Conservation (phyloP, 768 basidiomycete genomes). For the Panellus pusillus region DNA sequence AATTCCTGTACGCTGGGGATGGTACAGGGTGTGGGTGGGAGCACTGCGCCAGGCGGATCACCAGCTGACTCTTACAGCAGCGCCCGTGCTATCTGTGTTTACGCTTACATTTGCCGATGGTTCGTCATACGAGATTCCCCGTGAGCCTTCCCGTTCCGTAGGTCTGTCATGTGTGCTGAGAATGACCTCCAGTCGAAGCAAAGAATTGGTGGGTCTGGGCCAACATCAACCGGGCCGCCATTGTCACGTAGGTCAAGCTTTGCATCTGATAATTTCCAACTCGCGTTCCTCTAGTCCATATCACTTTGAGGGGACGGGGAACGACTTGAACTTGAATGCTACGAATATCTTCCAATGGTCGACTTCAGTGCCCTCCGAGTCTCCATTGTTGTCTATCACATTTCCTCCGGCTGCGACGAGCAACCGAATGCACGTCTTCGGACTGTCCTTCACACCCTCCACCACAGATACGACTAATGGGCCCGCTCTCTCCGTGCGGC, state of each 20-base stretch:
- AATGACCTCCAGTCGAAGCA: constrained; percentile 36
- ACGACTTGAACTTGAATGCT: constrained; percentile 36
- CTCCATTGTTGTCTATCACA: constrained; percentile 41
- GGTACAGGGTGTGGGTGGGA: constrained; percentile 30
- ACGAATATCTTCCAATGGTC: constrained; percentile 48
- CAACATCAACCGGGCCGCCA: constrained; percentile 40
- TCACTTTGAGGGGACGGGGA: constrained; percentile 39
- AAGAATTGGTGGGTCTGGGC: constrained; percentile 48
- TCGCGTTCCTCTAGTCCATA: constrained; percentile 36
- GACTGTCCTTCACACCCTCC: constrained; percentile 41
- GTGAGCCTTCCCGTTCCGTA: constrained; percentile 25
- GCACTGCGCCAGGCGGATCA: not conserved
- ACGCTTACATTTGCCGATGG: constrained; percentile 37
- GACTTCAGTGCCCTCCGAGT: constrained; percentile 41
- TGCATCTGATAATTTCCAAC: not conserved
- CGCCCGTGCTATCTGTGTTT: constrained; percentile 32
- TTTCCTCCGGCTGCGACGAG: constrained; percentile 35
- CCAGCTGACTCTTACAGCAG: constrained; percentile 21
- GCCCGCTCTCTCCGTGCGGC: constrained; percentile 40
- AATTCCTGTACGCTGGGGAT: constrained; percentile 49
- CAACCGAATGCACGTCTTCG: constrained; percentile 47
- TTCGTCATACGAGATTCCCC: constrained; percentile 32
- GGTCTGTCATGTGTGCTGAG: not conserved
- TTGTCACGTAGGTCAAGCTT: constrained; percentile 37
- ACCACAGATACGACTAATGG: constrained; percentile 12